Base-by-base conservation (phyloP, 163 green algal genomes). In the Prototheca stagnorum region DNA sequence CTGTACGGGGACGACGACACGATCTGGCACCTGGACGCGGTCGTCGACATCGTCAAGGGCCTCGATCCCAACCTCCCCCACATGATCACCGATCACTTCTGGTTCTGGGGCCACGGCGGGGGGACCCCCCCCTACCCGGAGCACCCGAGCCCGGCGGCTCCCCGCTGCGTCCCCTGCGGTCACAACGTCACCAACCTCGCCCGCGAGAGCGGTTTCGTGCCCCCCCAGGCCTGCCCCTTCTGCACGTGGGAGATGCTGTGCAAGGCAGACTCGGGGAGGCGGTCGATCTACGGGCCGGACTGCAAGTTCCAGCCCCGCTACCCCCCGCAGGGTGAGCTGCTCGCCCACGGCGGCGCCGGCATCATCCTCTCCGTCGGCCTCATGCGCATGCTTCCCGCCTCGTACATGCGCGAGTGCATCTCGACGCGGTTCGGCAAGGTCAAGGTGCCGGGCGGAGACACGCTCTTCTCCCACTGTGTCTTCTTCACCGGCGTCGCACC, bases 1-100 rank as follows among this genome's bases (percentile, higher is more conserved):
- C 39, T 68, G 25, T 68, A 57, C 22, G 60, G 60, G 5, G 60
- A 63, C 28, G 60, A 68, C 40, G 60, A 68, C 54, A 68, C 59
- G 11, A 22, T 63, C 15, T 68, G 58, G 53, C 54, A 55, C 45
- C 47, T 66, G 29, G 58, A 66, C 37, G 39, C 34, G 20, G 44
- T 61, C 3, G 15, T 45, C 25, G 27, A 35, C 9, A 52, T 59
- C 8, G 9, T 59, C 37, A 35, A 40, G 21, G 22, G 26, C 25
- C 37, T 57, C 20, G 49, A 57, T 23, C 36, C 49, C 4, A 25
- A 48, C 29, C 20, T 57, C 21, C 49, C 49, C 9, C 25, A 28
- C 7, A 24, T 57, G 29, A 57, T 57, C 29, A 45, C 49, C 6
- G 49, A 57, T 23, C 49, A 57, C 31, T 15, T 39, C 16, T 57